Base-by-base conservation (phyloP, 352 stramenopile species). In the Phytophthora citricola region DNA sequence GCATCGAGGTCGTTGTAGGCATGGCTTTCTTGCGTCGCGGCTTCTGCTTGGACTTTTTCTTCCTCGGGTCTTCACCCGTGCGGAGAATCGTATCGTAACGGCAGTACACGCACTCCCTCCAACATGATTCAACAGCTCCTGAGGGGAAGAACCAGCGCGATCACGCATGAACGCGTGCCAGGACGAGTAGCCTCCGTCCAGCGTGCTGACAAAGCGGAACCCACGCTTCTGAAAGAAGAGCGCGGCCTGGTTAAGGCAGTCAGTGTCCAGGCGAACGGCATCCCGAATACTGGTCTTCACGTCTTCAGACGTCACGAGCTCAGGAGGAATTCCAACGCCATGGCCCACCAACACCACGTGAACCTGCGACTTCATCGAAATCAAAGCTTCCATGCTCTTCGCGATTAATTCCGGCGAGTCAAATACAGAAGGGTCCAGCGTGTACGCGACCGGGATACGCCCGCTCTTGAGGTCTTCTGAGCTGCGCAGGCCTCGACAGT, bases 91-190 rank as follows among this genome's bases (percentile, higher is more conserved):
- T 88, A 56, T 94, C 86, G 44, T 93, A 91, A 2, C 82, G 83
- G 32, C 86, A 94, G 63, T 94, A 92, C 2, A 91, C 83, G 45
- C 86, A 94, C 54, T 92, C 75, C 73, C 67, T 20, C 73, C 73
- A 0, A 90, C 81, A 48, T 94, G 86, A 47, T 88, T 85, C 34
- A 92, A 67, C 39, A 94, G 55, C 44, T 94, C 86, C 38, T 90
- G 55, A 2, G 80, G 81, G 5, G 86, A 92, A 1, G 63, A 85
- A 15, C 62, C 63, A 1, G 79, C 58, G 3, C 79, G 74, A 58
- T 94, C 86, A 22, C 86, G 79, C 81, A 94, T 90, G 58, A 87
- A 93, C n/a, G 86, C 84, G 53, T 94, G 86, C 86, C 86, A 94
- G 5, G 84, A 89, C 10, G 86, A 81, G 57, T 92, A 94, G 2